Base-by-base conservation (phyloP, 768 basidiomycete genomes). In the Brasilioporus rufonigricans region DNA sequence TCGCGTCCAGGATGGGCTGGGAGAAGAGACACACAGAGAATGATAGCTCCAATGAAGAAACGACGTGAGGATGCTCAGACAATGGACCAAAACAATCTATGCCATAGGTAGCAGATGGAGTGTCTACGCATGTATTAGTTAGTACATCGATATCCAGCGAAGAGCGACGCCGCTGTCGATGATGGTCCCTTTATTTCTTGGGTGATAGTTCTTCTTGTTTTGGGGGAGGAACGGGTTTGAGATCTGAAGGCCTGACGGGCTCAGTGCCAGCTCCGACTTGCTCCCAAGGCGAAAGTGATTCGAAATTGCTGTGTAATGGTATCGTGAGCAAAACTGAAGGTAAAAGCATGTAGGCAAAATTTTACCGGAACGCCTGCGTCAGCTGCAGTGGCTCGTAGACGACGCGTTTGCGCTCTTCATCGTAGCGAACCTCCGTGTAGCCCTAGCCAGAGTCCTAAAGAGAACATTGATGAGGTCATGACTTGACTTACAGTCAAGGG, bases 341-440 rank as follows among this genome's bases (percentile, higher is more conserved):
- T 7, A 31, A 11, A n/a, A 14, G 12, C 18, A 23, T 13, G 32
- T 23, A 33, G 21, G 51, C 12, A 27, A 46, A 26, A 44, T 78
- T n/a, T 57, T 63, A 94, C 93, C 93, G 85, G 87, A 96, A 99
- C 41, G 97, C 96, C 69, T 99, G 97, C 2, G 96, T 94, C 55
- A 99, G 80, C 70, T 99, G 97, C 44, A 99, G 79, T 33, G 97
- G 97, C 71, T 99, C 97, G 65, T 98, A 97, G 33, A 97, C 93
- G 52, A 98, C 93, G 36, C 95, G 90, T 74, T 98, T 98, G 65
- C 89, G 84, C 75, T 96, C 94, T 74, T 98, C 97, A 63, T 98
- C 95, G 66, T 98, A 99, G 39, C 97, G 89, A 38, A 98, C 82
- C 73, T 99, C 97, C 10, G 93, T 93, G 73, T 98, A 99, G n/a